Base-by-base conservation (phyloP, 2,329 filamentous ascomycete species). In the Helicocarpus griseus region DNA sequence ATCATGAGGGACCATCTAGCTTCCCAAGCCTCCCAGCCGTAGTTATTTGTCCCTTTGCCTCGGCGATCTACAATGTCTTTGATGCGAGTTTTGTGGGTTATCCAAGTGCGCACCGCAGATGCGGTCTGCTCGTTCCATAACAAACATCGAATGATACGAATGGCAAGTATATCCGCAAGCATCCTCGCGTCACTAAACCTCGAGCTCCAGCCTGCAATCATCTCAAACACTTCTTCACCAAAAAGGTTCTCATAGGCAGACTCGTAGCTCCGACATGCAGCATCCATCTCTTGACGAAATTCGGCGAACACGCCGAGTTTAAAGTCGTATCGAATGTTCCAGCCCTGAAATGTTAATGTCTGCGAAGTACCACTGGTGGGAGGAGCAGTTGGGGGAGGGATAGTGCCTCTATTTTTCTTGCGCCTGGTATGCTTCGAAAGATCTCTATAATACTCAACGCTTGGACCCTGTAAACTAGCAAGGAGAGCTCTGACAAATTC, bases 11-110 rank as follows among this genome's bases (percentile, higher is more conserved):
- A 77, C 82, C 81, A 85, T 51, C 87, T 79, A 38, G 87, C 83
- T 69, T 95, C 86, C 90, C 91, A 98, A 1, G 91, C 90, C 62
- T 89, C 81, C 87, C 90, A 97, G 5, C 89, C 88, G 65, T 97
- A 97, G 58, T 88, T 95, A 29, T 82, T 81, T 2, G 87, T 89
- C 0, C 91, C 91, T 60, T 87, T 87, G 3, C 89, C 90, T 58
- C 86, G 82, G 17, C 87, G 79, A 62, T 95, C 88, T 14, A 96
- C 75, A 49, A 96, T 80, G 60, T 88, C 85, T 51, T 77, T 78
- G 57, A 91, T 82, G 51, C 85, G 81, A 51, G 83, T 78, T 54
- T 84, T 81, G 66, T 97, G 94, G 35, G 74, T 75, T 53, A 84
- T 77, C 91, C 91, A 97, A 51, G 83, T 80, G 51, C 87, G 81